Percentiles rank a stretch among this genome's conserved stretches.
Conservation (phyloP, 148 eudicot species). For the Camellia granthamiana region DNA sequence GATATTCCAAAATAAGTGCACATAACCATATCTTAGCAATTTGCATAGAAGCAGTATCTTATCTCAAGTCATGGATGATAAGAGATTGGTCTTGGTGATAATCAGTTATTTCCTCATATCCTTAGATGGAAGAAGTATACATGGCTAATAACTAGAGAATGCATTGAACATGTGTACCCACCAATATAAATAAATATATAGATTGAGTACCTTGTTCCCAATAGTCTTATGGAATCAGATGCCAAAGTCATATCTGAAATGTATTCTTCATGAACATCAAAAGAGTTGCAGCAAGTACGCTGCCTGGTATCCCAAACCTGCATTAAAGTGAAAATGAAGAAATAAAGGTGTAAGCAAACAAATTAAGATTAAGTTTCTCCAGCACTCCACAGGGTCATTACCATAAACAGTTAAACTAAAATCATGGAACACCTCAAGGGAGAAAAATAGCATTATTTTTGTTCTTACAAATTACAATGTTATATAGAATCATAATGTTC, state of each 20-base stretch:
- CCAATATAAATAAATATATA: not conserved
- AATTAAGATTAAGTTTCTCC: not conserved
- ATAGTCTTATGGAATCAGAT: conserved; percentile 68
- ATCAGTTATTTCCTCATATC: not conserved
- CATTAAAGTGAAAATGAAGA: not conserved
- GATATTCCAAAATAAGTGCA: not conserved
- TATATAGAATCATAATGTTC: not conserved
- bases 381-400: not conserved
- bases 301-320: conserved; percentile 97
- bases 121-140: not conserved
- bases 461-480: not conserved
- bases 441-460: not conserved
- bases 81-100: conserved; percentile 4
- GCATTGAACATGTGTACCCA: not conserved
- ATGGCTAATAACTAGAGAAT: not conserved
- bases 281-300: conserved; percentile 70
- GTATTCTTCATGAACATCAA: conserved; percentile 79
- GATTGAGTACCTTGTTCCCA: conserved; percentile 68
- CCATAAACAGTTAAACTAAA: not conserved
- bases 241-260: conserved; percentile 87
- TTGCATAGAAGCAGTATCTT: not conserved
- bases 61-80: not conserved
- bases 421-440: not conserved
- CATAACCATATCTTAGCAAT: not conserved
- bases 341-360: not conserved